These are phyloP conservation scores for Yarrowia keelungensis DNA, from an alignment of 805 yeast genomes.

Conservation along the genomic window DNA sequence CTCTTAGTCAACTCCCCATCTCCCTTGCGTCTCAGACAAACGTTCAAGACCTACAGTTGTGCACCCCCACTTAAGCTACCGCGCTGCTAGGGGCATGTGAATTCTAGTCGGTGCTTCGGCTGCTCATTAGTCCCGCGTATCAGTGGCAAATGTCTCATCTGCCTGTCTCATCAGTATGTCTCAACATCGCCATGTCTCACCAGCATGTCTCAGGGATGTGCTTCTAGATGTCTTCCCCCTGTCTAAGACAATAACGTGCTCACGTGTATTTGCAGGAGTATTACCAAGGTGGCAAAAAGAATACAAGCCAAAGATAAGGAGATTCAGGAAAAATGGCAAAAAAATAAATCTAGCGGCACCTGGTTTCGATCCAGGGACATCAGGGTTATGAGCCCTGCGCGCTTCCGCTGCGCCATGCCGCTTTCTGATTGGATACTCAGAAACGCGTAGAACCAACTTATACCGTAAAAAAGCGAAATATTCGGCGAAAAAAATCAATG, in stretches of 20 bases:
- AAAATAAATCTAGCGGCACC: conserved; percentile 66
- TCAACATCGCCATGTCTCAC: conserved; percentile 11
- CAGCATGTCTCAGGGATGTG: conserved; percentile 2
- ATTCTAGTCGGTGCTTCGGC: no score
- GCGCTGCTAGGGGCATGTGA: no score
- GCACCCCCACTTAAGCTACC: no score
- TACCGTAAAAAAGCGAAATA: not conserved
- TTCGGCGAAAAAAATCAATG: not conserved
- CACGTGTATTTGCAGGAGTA: conserved; percentile 9
- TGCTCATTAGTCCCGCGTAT: not conserved
- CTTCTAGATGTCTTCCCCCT: conserved; percentile 19
- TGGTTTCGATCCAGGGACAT: conserved; percentile 92
- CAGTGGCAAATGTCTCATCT: conserved; percentile 12
- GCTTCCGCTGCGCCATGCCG: conserved; percentile 71
- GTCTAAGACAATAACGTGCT: not conserved
- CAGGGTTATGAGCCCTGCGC: conserved; percentile 98
- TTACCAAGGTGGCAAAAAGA: conserved; percentile 14
- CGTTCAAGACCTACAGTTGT: no score
- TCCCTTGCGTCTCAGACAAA: no score
- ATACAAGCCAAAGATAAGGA: not conserved
- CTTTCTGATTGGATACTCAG: conserved; percentile 41
- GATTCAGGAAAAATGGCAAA: not conserved
- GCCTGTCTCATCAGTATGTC: not conserved
- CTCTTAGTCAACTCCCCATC: no score
- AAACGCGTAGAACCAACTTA: not conserved